Evolutionary conservation across 2,329 filamentous ascomycete genomes (phyloP).

Genomic region (Aspergillus sp.): DNA sequence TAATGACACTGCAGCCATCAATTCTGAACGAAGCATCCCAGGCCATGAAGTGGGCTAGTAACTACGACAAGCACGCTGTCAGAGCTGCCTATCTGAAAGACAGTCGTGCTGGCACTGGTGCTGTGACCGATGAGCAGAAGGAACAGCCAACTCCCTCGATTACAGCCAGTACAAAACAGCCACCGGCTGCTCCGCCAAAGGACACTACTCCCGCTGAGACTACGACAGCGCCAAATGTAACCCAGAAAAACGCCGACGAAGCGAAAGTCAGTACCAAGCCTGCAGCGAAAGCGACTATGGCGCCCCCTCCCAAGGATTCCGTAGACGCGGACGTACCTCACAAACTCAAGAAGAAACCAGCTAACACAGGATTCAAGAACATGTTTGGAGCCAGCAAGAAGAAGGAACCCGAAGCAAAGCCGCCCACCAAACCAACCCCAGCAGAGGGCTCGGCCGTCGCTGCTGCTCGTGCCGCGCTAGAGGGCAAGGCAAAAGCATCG

Average conservation of each 20-base stretch:
- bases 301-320: slow-evolving; percentile 40
- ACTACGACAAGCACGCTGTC: slow-evolving; percentile 88
- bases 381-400: slow-evolving; percentile 50
- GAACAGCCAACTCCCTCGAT: slow-evolving; percentile 28
- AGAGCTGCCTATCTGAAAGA: slow-evolving; percentile 85
- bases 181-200: slow-evolving; percentile 38
- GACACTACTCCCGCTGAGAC: slow-evolving; percentile 29
- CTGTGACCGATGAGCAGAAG: slow-evolving; percentile 52
- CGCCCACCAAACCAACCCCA: slow-evolving; percentile 39
- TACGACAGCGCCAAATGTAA: slow-evolving; percentile 17
- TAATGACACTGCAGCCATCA: slow-evolving; percentile 83
- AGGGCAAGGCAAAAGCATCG: slow-evolving; percentile 41
- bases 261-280: slow-evolving; percentile 22
- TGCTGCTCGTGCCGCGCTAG: slow-evolving; percentile 48
- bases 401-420: slow-evolving; percentile 34
- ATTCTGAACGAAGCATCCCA: slow-evolving; percentile 86
- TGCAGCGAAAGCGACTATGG: slow-evolving; percentile 28
- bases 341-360: slow-evolving; percentile 51
- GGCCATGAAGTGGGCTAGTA: slow-evolving; percentile 95
- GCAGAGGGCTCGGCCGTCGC: slow-evolving; percentile 44
- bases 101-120: slow-evolving; percentile 70
- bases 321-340: slow-evolving; percentile 41
- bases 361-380: slow-evolving; percentile 48
- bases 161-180: slow-evolving; percentile 33
- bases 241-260: slow-evolving; percentile 27